A percentile compares a stretch with the other conserved stretches of the same genome.
These are phyloP conservation scores for Fusarium graminum DNA, from an alignment of 2,329 filamentous ascomycete genomes.

Conservation along the genomic window DNA sequence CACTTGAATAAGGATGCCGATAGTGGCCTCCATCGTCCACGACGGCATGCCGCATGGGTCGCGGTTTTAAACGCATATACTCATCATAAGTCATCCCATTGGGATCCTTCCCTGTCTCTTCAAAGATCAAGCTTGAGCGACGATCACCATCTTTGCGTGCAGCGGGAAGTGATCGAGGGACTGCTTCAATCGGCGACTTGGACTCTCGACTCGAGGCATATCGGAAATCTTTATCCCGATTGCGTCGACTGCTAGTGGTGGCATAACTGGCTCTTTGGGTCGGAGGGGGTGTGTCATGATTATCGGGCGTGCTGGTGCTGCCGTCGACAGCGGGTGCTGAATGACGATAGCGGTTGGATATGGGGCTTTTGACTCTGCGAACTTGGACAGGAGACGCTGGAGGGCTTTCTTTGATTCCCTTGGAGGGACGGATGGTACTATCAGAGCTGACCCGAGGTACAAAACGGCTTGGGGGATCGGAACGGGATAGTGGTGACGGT, in stretches of 20 bases:
- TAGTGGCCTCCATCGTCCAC: slow-evolving; percentile 41
- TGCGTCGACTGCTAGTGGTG: slow-evolving; percentile 33
- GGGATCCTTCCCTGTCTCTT: slow-evolving; percentile 28
- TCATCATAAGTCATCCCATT: slow-evolving; percentile 45
- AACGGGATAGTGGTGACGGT: slow-evolving; percentile 30
- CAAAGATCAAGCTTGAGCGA: slow-evolving; percentile 37
- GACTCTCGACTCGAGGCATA: slow-evolving; percentile 47
- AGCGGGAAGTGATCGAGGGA: slow-evolving; percentile 34
- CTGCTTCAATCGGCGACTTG: slow-evolving; percentile 26
- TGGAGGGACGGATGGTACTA: slow-evolving; percentile 27
- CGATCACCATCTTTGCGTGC: slow-evolving; percentile 28
- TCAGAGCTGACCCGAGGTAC: slow-evolving; percentile 38
- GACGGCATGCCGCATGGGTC: slow-evolving; percentile 29
- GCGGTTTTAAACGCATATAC: slow-evolving; percentile 37
- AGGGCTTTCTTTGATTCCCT: slow-evolving; percentile 20
- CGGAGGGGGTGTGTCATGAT: slow-evolving; percentile 30
- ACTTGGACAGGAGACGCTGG: slow-evolving; percentile 22
- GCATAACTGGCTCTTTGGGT: slow-evolving; percentile 22
- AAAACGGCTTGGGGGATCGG: slow-evolving; percentile 31
- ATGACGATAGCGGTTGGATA: slow-evolving; percentile 41
- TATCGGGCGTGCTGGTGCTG: slow-evolving; percentile 21
- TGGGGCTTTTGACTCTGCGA: slow-evolving; percentile 40
- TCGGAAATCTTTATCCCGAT: slow-evolving; percentile 49
- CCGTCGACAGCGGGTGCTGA: slow-evolving; percentile 35
- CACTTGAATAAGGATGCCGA: slow-evolving; percentile 26